A percentile compares a stretch with the other conserved stretches of the same genome.
These are phyloP conservation scores for Teratosphaeria gauchensis DNA, from an alignment of 2,329 filamentous ascomycete genomes.

Conservation along the genomic window DNA sequence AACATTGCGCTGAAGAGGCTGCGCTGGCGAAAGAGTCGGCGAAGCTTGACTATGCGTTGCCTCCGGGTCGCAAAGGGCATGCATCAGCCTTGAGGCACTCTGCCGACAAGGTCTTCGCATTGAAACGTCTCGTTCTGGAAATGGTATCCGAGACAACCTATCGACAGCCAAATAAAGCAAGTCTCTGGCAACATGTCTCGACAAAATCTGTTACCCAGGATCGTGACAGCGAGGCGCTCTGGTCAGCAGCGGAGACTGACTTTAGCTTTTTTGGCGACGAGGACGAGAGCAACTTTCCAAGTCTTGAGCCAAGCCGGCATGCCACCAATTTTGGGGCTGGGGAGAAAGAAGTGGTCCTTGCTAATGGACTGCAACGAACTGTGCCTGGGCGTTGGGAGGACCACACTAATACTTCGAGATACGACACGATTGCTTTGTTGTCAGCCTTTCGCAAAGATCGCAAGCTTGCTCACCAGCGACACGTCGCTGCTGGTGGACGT, in stretches of 20 bases:
- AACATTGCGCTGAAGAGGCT: constrained; percentile 46
- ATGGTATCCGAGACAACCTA: constrained; percentile 31
- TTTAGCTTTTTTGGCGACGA: constrained; percentile 48
- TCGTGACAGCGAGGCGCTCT: constrained; percentile 48
- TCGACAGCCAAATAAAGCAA: constrained; percentile 24
- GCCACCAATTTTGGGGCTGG: constrained; percentile 5
- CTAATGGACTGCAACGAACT: not conserved
- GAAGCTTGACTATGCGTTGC: constrained; percentile 47
- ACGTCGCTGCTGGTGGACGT: constrained; percentile 22
- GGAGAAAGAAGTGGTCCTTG: constrained; percentile 16
- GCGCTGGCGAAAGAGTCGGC: constrained; percentile 44
- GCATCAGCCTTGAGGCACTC: constrained; percentile 36
- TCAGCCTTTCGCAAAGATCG: constrained; percentile 45
- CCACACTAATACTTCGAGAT: constrained; percentile 4
- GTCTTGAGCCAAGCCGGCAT: constrained; percentile 14
- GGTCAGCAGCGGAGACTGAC: constrained; percentile 49
- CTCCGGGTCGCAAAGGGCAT: constrained; percentile 45
- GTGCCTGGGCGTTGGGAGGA: not conserved
- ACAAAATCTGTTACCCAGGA: constrained; percentile 50
- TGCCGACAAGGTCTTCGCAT: constrained; percentile 38
- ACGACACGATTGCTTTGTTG: constrained; percentile 47
- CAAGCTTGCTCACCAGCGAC: constrained; percentile 39
- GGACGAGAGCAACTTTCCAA: constrained; percentile 34
- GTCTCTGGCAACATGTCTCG: constrained; percentile 35
- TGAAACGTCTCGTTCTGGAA: constrained; percentile 48